Evolutionary conservation across 352 stramenopile genomes (phyloP).

Genomic region (Phytopythium montanum): DNA sequence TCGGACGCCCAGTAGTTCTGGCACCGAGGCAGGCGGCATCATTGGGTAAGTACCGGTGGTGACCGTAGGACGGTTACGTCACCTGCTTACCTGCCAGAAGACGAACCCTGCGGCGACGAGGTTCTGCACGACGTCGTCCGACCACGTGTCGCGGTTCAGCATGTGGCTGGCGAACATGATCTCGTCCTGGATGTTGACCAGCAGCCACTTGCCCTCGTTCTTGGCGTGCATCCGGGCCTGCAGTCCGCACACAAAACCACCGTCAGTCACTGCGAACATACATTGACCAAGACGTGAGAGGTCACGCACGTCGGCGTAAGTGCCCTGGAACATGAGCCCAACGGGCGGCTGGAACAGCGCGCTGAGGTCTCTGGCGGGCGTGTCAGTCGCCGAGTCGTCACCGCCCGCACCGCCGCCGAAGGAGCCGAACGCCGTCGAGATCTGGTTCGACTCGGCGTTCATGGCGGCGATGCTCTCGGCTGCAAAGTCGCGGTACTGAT

Average conservation of each 20-base stretch:
- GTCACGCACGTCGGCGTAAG: conserved; percentile 57
- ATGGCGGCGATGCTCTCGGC: conserved; percentile 78
- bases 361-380: conserved; percentile 46
- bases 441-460: conserved; percentile 32
- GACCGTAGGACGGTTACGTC: no score
- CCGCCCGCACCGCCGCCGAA: conserved; percentile 12
- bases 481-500: conserved; percentile 79
- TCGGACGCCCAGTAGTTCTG: conserved; percentile 79
- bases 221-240: conserved; percentile 75
- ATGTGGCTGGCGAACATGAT: conserved; percentile 94
- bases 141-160: conserved; percentile 95
- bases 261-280: neutral
- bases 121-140: conserved; percentile 94
- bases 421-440: conserved; percentile 46
- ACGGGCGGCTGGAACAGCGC: conserved; percentile 76
- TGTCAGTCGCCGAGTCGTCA: conserved; percentile 3
- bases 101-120: conserved; percentile 93
- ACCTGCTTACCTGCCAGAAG: conserved; percentile 87
- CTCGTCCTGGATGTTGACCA: conserved; percentile 95
- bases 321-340: conserved; percentile 75
- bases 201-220: conserved; percentile 87
- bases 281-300: neutral
- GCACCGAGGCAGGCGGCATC: neutral
- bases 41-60: no score
- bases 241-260: neutral